Evolutionary conservation across 2,329 filamentous ascomycete species (phyloP).

Genomic region (Exophiala viscosa): DNA sequence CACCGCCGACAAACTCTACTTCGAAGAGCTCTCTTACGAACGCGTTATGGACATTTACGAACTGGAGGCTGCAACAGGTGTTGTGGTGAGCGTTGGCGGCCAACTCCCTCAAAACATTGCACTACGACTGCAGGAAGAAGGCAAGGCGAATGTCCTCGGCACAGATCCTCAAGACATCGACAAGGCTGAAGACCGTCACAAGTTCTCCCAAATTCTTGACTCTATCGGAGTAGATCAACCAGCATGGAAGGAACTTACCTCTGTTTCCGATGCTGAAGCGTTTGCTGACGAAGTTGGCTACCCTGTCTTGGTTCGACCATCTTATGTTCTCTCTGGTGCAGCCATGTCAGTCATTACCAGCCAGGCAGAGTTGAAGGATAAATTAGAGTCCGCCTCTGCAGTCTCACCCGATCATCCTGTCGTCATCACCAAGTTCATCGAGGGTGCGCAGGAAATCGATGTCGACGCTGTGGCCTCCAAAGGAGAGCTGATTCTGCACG

Average conservation of each 20-base stretch:
- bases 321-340: constrained; percentile 93
- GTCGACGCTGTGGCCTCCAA: constrained; percentile 86
- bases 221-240: constrained; percentile 96
- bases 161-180: constrained; percentile 94
- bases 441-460: constrained; percentile 93
- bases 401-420: constrained; percentile 97
- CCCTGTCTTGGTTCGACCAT: constrained; percentile 90
- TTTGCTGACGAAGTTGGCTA: constrained; percentile 86
- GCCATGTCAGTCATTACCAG: constrained; percentile 97
- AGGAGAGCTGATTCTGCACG: constrained; percentile 84
- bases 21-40: constrained; percentile 94
- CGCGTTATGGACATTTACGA: constrained; percentile 99
- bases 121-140: constrained; percentile 84
- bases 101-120: constrained; percentile 98
- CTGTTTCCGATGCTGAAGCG: constrained; percentile 76
- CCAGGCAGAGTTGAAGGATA: constrained; percentile 86
- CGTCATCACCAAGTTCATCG: constrained; percentile 97
- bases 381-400: constrained; percentile 82
- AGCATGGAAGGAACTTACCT: constrained; percentile 95
- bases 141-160: constrained; percentile 84
- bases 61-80: constrained; percentile 75
- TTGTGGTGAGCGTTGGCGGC: constrained; percentile 92
- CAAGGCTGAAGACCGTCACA: constrained; percentile 95
- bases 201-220: constrained; percentile 96
- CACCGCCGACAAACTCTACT: constrained; percentile 85